phyloP scores from a whole-genome alignment of 73 alveolate genomes.

The Urostyla sp. region DNA sequence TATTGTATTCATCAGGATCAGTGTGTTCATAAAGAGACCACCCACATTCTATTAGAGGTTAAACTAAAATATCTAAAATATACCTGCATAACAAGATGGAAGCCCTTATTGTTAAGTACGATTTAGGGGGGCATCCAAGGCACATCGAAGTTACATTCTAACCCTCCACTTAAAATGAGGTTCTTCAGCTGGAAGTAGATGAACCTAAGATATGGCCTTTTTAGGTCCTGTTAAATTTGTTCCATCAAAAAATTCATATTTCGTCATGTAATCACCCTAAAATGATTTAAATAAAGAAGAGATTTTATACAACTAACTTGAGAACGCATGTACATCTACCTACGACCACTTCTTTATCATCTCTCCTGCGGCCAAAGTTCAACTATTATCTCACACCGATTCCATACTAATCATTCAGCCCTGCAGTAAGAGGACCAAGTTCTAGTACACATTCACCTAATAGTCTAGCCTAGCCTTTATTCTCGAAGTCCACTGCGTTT shows the following conservation, averaged over 20 bases:
- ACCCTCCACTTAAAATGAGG: conserved; percentile 97
- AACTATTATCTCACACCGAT: conserved; percentile 94
- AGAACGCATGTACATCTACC: conserved; percentile 96
- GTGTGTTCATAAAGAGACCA: conserved; percentile 95
- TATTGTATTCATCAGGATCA: conserved; percentile 93
- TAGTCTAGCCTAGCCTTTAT: conserved; percentile 96
- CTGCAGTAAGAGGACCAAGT: conserved; percentile 95
- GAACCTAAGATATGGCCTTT: conserved; percentile 87
- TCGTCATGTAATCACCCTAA: conserved; percentile 70
- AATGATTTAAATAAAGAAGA: background rate
- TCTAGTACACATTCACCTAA: conserved; percentile 97
- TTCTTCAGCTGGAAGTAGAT: conserved; percentile 96
- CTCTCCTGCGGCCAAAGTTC: conserved; percentile 86
- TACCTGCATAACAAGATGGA: conserved; percentile 91
- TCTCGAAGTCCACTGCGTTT: conserved; percentile 89
- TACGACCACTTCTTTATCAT: conserved; percentile 91
- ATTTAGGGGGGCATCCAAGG: conserved; percentile 94
- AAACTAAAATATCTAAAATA: background rate
- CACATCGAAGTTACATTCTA: conserved; percentile 95
- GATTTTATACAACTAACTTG: conserved; percentile 72
- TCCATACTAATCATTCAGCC: conserved; percentile 95
- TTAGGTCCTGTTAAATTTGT: conserved; percentile 75
- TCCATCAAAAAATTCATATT: conserved; percentile 69
- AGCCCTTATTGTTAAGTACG: conserved; percentile 87
- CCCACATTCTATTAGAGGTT: conserved; percentile 86